A percentile compares a stretch with the other conserved stretches of the same genome.
Evolutionary conservation across 768 basidiomycete species (phyloP).

Genomic region (Rhizopogon roseolus): DNA sequence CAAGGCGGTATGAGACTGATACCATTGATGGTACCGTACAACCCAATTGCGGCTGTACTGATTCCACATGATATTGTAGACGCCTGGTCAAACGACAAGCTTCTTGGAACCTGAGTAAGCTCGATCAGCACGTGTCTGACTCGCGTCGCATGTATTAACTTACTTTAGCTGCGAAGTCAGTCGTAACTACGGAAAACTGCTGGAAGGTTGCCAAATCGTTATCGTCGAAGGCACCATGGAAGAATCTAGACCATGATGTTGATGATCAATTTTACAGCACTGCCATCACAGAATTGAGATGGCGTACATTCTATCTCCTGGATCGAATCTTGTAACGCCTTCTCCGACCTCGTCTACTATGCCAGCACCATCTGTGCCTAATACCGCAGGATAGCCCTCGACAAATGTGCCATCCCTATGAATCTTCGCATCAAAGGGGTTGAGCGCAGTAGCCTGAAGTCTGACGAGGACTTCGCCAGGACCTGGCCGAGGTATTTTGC

Average conservation of each 20-base stretch:
- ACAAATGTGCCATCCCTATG: constrained; percentile 35
- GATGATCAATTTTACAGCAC: constrained; percentile 17
- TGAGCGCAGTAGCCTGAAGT: constrained; percentile 42
- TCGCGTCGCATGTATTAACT: not conserved
- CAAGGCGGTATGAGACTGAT: constrained; percentile 36
- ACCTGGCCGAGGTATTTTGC: constrained; percentile 37
- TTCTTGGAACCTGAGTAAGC: constrained; percentile 38
- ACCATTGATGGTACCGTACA: constrained; percentile 40
- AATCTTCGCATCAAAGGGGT: constrained; percentile 52
- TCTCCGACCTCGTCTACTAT: constrained; percentile 47
- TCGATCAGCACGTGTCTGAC: not conserved
- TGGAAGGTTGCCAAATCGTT: constrained; percentile 39
- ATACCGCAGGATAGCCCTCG: constrained; percentile 38
- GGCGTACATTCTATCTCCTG: constrained; percentile 50
- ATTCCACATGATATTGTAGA: constrained; percentile 44
- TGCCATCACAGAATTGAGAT: constrained; percentile 4
- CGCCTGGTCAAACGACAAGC: constrained; percentile 43
- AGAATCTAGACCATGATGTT: constrained; percentile 27
- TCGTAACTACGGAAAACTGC: constrained; percentile 37
- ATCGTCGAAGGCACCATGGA: constrained; percentile 32
- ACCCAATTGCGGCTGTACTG: constrained; percentile 44
- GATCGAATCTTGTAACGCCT: constrained; percentile 43
- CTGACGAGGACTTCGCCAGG: constrained; percentile 45
- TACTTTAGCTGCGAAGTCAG: constrained; percentile 38
- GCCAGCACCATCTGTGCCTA: constrained; percentile 49